Base-by-base conservation (phyloP, 2,329 filamentous ascomycete genomes). In the Chaetomium sp. region DNA sequence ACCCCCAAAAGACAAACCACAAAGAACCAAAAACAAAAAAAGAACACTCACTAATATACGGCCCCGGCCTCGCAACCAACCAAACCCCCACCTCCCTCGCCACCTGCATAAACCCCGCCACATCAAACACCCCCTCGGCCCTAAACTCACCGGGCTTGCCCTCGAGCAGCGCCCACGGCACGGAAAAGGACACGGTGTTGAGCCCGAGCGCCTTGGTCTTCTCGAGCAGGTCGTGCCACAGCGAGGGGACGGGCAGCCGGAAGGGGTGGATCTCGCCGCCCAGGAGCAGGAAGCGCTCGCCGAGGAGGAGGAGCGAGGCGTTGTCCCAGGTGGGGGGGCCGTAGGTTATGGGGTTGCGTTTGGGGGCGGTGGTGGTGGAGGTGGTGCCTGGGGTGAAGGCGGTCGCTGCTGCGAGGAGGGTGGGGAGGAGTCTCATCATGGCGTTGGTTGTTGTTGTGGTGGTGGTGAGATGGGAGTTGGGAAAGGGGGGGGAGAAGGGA, bases 151-250 rank as follows among this genome's bases (percentile, higher is more conserved):
- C 91, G 0, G 82, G 87, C 65, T 89, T 88, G 2, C 90, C 90
- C 74, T 95, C 91, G 0, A 92, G 75, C 2, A 94, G 78, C 3
- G 89, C 90, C 92, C 91, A 96, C 70, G 93, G 84, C 7, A 88
- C 81, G 72, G 94, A 94, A 75, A 93, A 92, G 0, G 90, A 92
- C 1, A 93, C 89, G 53, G 86, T 84, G 70, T 90, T 94, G 77
- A 92, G 93, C 0, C 92, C 92, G 1, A 93, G 77, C 0, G 90
- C 88, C 75, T 90, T 93, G 75, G 94, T 86, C 77, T 96, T 96
- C 72, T 95, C 88, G 70, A 96, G 89, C 2, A 72, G 53, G 51
- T 72, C 72, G 29, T 56, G 25, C 70, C 70, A 83, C 0, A 83
- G 72, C 0, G 75, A 77, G 0, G 81, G 79, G 0, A 81, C 79